Conservation (phyloP, 345 rosid species). For the Viola odorata region DNA sequence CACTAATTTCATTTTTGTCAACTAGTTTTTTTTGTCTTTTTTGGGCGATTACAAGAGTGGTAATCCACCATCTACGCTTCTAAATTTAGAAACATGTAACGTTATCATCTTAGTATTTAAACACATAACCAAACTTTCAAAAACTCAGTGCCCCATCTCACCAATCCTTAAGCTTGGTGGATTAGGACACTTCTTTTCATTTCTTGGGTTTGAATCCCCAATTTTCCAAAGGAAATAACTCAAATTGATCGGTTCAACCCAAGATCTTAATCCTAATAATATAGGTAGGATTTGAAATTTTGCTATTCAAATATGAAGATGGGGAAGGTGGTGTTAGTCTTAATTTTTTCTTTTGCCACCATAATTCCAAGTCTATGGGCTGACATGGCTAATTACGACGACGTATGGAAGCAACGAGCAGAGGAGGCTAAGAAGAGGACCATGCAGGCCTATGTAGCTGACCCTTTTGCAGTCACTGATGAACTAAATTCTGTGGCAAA, state of each 20-base stretch:
- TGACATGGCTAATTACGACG: slow-evolving; percentile 22
- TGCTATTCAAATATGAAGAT: slow-evolving; percentile 11
- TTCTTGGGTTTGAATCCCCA: too few relatives aligned
- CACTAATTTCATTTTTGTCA: too few relatives aligned
- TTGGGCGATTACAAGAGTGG: not conserved
- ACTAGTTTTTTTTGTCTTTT: too few relatives aligned
- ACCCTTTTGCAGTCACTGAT: slow-evolving; percentile 22
- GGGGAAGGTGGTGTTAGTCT: slow-evolving; percentile 13
- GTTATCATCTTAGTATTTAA: not conserved
- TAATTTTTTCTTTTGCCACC: slow-evolving; percentile 22
- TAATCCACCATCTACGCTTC: slow-evolving; percentile 4
- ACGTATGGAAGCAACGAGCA: slow-evolving; percentile 35
- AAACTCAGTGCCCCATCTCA: not conserved
- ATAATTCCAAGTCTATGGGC: slow-evolving; percentile 25
- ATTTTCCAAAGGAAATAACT: too few relatives aligned
- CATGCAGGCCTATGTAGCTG: slow-evolving; percentile 20
- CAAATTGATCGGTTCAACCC: too few relatives aligned
- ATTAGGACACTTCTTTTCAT: too few relatives aligned
- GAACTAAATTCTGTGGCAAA: slow-evolving; percentile 19
- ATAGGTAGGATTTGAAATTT: slow-evolving; percentile 10
- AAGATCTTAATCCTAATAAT: not conserved
- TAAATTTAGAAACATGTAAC: not conserved
- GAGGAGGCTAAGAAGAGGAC: slow-evolving; percentile 30
- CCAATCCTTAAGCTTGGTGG: not conserved
- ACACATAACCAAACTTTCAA: not conserved